Conservation (phyloP, 257 asterid species). For the Nicotiana benthamiana region DNA sequence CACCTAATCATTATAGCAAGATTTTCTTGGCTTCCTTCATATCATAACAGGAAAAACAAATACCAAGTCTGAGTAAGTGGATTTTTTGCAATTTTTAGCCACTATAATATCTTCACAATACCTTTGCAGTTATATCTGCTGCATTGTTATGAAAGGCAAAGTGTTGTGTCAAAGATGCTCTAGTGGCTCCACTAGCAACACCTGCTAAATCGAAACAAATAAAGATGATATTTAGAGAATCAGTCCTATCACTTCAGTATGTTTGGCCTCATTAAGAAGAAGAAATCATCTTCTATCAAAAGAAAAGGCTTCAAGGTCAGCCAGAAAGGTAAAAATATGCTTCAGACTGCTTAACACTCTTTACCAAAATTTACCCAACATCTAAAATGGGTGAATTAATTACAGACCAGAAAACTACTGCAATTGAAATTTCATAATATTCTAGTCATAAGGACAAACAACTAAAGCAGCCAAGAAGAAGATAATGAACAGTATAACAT, state of each 20-base stretch:
- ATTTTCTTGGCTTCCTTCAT: conserved; percentile 99
- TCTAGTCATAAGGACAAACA: neutral
- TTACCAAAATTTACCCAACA: neutral
- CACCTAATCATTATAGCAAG: conserved; percentile 96
- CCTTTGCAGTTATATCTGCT: conserved; percentile 98
- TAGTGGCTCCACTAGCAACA: conserved; percentile 98
- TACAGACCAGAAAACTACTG: neutral
- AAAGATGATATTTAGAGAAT: neutral
- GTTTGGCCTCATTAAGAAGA: neutral
- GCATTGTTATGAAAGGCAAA: conserved; percentile 97
- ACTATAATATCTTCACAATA: conserved; percentile 9
- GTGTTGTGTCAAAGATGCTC: conserved; percentile 97
- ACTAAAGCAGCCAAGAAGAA: neutral
- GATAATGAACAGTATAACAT: neutral
- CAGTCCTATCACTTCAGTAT: neutral
- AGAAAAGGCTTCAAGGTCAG: neutral
- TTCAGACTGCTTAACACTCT: neutral
- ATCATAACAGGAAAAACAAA: conserved; percentile 4
- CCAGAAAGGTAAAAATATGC: neutral
- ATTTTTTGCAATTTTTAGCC: neutral
- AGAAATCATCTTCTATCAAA: neutral
- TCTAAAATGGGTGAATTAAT: neutral
- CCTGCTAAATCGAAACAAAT: conserved; percentile 56
- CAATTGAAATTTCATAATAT: neutral
- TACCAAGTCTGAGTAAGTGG: neutral